These are phyloP conservation scores for Triadica sebifera DNA, from an alignment of 345 rosid genomes.

Conservation along the genomic window DNA sequence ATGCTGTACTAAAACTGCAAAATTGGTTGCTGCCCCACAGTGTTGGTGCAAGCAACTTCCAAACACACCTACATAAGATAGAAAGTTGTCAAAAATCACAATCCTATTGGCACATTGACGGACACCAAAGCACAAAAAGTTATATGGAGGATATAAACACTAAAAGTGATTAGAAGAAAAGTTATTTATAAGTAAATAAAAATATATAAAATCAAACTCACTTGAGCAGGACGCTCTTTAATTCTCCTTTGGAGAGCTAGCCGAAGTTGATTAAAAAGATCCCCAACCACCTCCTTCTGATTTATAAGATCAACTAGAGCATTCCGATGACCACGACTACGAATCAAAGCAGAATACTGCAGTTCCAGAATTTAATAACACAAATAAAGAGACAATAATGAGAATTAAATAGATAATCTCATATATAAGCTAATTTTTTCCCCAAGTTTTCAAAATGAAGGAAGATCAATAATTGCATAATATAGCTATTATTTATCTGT, in stretches of 20 bases:
- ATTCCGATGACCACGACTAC: conserved; percentile 61
- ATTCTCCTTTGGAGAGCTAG: conserved; percentile 80
- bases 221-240: conserved; percentile 87
- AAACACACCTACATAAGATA: not conserved
- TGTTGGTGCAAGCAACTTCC: not conserved
- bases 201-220: conserved; percentile 34
- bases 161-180: conserved; percentile 2
- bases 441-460: not conserved
- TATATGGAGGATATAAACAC: not conserved
- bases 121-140: no score
- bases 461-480: not conserved
- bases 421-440: not conserved
- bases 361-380: conserved; percentile 21
- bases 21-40: not conserved
- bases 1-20: not conserved
- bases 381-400: not conserved
- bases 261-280: conserved; percentile 91
- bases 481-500: not conserved
- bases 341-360: conserved; percentile 83
- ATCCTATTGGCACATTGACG: not conserved
- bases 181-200: conserved; percentile 4
- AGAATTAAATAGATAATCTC: conserved; percentile 7
- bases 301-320: conserved; percentile 74
- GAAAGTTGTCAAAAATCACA: not conserved
- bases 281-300: conserved; percentile 85